Evolutionary conservation across 257 asterid species (phyloP), one percentile per base, ranked within the genome.

Genomic region (Gentiana straminea): DNA sequence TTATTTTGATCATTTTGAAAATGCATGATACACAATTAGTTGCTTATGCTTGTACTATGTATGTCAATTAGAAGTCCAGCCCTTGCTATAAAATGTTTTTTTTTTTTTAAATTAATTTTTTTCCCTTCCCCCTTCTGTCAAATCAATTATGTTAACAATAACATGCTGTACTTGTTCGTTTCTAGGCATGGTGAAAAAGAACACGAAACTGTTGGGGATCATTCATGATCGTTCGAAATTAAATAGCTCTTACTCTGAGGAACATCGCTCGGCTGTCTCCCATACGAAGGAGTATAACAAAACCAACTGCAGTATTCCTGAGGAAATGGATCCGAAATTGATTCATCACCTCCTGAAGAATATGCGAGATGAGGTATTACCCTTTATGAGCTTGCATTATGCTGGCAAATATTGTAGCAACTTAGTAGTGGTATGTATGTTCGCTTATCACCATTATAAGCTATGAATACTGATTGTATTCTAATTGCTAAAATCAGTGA

Each of bases 111-210:
- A 24, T 24, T 24, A 24, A 24, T 24, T 24, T 24, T 15, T 24
- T 24, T 24, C 24, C 24, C 24, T 24, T 24, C 24, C 24, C 24
- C 24, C 24, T 24, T 24, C 24, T 24, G 24, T 24, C 24, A 24
- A 24, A 24, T 24, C 24, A 24, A 24, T 24, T 24, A 24, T 24
- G 24, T 41, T 41, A 41, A 5, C 9, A 41, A 41, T 41, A 41
- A 41, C 46, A 41, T 41, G 46, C 9, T 10, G 9, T 55, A 36
- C 45, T 51, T 68, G 48, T 62, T 44, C 73, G 55, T 34, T 37
- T 71, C 55, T 64, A 91, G 98, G 95, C 64, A 68, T 73, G 86
- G 96, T 91, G 47, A 91, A 91, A 73, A 87, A 70, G 86, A 62
- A 45, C 46, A 50, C 60, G 35, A 62, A 55, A 44, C 59, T 64